Evolutionary conservation across 2,329 filamentous ascomycete species (phyloP), one percentile per base, ranked within the genome.

Genomic region (Colletotrichum simmondsii): DNA sequence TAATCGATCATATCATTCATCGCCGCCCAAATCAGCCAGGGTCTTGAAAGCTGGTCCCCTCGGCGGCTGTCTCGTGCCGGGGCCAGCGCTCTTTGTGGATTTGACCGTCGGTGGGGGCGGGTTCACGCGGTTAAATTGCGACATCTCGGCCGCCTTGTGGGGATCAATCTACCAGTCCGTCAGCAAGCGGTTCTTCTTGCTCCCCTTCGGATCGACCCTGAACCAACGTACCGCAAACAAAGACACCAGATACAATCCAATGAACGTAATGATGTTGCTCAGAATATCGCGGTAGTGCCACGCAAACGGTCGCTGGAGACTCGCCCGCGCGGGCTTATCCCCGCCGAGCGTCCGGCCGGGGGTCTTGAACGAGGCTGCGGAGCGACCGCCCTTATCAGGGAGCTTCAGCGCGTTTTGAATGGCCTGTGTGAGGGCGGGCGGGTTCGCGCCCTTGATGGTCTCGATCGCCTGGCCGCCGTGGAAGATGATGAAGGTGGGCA

Each of bases 401-500:
- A 92, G 84, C 80, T 89, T 90, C 64, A 91, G 85, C 4, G 90
- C 90, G 80, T 93, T 93, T 78, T 92, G 92, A 75, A 98, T 92
- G 28, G 94, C 94, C 68, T 91, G 88, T 46, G 92, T 93, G 56
- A 99, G 90, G 64, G 91, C 92, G 12, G 91, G 88, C 1, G 92
- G 90, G 84, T 98, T 94, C 42, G 95, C 95, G 77, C 97, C 97
- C 79, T 90, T 89, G 79, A 98, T 91, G 37, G 93, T 95, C 76
- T 94, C 89, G 79, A 94, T 88, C 78, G 92, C 90, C 75, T 89
- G 87, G 77, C 92, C 92, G 80, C 90, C 91, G 84, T 94, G 93
- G 87, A 95, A 95, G 83, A 98, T 92, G 81, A 98, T 90, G 85
- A 99, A 98, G 65, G 97, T 98, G 6, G 97, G 97, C 92, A 97